Conservation (phyloP, 192 early-diverging fungal genomes). For the Backusella parvicylindrica region DNA sequence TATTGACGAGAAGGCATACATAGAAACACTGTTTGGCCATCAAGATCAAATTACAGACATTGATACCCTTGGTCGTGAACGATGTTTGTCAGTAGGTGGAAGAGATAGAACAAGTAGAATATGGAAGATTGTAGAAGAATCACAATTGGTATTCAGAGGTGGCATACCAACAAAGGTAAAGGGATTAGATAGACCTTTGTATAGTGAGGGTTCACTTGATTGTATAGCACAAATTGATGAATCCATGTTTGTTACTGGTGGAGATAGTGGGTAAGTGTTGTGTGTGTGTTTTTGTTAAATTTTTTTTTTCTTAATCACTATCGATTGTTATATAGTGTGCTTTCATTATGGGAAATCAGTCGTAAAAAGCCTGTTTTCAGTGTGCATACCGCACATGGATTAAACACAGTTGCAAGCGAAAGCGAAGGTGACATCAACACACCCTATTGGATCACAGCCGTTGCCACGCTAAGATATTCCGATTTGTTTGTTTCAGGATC, state of each 20-base stretch:
- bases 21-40: slow-evolving; percentile 98
- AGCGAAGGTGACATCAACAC: slow-evolving; percentile 46
- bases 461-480: slow-evolving; percentile 79
- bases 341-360: slow-evolving; percentile 90
- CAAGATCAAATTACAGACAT: slow-evolving; percentile 87
- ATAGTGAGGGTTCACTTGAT: slow-evolving; percentile 71
- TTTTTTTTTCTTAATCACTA: no score
- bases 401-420: slow-evolving; percentile 42
- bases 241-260: slow-evolving; percentile 87
- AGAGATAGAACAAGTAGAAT: slow-evolving; percentile 87
- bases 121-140: slow-evolving; percentile 96
- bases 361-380: slow-evolving; percentile 93
- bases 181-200: slow-evolving; percentile 8
- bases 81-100: slow-evolving; percentile 86
- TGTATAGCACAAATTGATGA: slow-evolving; percentile 91
- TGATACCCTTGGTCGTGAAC: slow-evolving; percentile 80
- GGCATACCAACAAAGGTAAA: slow-evolving; percentile 43
- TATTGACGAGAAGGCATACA: slow-evolving; percentile 83
- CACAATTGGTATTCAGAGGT: slow-evolving; percentile 88
- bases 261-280: slow-evolving; percentile 72
- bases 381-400: slow-evolving; percentile 71
- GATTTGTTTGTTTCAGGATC: slow-evolving; percentile 91
- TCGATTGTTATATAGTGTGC: no score
- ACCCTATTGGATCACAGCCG: slow-evolving; percentile 83
- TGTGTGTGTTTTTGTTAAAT: background rate